Percentiles rank a stretch among this genome's conserved stretches.
phyloP scores from a whole-genome alignment of 768 basidiomycete species.

The Boletus coccyginus region DNA sequence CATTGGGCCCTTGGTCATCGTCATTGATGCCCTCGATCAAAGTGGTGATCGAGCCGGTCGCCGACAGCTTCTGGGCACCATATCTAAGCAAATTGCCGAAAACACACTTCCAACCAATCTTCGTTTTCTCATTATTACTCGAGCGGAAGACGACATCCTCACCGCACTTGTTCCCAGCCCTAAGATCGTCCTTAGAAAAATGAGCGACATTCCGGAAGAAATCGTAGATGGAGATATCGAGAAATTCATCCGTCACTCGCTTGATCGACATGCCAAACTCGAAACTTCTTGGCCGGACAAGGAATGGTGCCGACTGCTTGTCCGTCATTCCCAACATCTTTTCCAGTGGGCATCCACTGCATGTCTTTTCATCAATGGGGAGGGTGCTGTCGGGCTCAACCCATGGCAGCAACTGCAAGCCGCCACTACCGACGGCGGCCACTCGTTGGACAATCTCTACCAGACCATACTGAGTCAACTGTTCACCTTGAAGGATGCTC shows the following conservation, averaged over 20 bases:
- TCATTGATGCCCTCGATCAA: slow-evolving; percentile 26
- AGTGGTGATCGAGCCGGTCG: slow-evolving; percentile 11
- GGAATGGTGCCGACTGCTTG: slow-evolving; percentile 15
- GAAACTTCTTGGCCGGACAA: not conserved
- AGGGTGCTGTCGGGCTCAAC: not conserved
- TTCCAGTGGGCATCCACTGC: slow-evolving; percentile 20
- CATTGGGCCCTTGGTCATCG: not conserved
- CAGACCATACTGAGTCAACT: not conserved
- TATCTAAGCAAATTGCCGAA: not conserved
- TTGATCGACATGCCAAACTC: not conserved
- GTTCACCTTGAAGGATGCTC: not conserved
- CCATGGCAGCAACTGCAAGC: not conserved
- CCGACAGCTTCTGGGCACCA: slow-evolving; percentile 14
- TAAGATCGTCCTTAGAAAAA: not conserved
- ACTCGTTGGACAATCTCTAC: not conserved
- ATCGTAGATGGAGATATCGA: not conserved
- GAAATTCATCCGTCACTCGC: not conserved
- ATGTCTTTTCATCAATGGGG: slow-evolving; percentile 13
- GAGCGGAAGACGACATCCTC: slow-evolving; percentile 14
- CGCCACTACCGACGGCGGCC: no score
- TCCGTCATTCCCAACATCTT: slow-evolving; percentile 17
- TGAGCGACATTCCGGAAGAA: not conserved
- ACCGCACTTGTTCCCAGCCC: not conserved
- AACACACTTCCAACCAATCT: slow-evolving; percentile 11
- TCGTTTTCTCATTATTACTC: slow-evolving; percentile 18